Conservation (phyloP, 2,329 filamentous ascomycete genomes). For the Fusarium sp. region DNA sequence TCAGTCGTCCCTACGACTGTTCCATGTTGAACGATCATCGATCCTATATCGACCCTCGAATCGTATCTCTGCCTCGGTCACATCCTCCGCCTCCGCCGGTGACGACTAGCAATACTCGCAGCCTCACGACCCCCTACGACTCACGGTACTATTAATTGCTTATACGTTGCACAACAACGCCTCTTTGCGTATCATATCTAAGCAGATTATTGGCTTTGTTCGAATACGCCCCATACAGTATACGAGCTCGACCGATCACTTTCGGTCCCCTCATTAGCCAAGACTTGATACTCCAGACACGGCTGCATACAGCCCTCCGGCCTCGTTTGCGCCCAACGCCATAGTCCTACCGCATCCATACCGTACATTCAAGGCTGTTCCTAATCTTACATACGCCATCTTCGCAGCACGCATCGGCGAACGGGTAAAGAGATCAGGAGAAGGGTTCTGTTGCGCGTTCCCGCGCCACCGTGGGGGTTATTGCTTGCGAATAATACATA, state of each 20-base stretch:
- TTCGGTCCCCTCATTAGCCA: slow-evolving; percentile 35
- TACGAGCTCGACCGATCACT: slow-evolving; percentile 50
- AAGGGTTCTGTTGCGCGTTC: slow-evolving; percentile 32
- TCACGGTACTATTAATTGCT: slow-evolving; percentile 36
- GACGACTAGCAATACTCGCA: slow-evolving; percentile 40
- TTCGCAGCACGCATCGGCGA: slow-evolving; percentile 28
- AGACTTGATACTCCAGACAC: slow-evolving; percentile 42
- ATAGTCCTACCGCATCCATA: slow-evolving; percentile 38
- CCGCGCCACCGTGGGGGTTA: slow-evolving; percentile 40
- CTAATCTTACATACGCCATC: slow-evolving; percentile 34
- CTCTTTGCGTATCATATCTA: slow-evolving; percentile 42
- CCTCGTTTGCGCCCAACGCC: slow-evolving; percentile 40
- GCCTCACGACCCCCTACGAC: slow-evolving; percentile 32
- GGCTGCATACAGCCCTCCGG: slow-evolving; percentile 40
- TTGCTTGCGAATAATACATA: slow-evolving; percentile 32
- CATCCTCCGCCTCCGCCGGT: slow-evolving; percentile 25
- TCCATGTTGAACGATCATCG: slow-evolving; percentile 30
- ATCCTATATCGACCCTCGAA: slow-evolving; percentile 30
- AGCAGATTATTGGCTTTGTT: slow-evolving; percentile 42
- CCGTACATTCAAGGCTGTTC: slow-evolving; percentile 18
- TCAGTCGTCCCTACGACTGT: slow-evolving; percentile 16
- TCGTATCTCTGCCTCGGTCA: slow-evolving; percentile 30
- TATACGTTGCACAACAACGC: slow-evolving; percentile 41
- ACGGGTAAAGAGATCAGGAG: slow-evolving; percentile 26
- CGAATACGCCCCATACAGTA: slow-evolving; percentile 41